Evolutionary conservation across 192 early-diverging fungal genomes (phyloP), one percentile per base, ranked within the genome.

Genomic region (Linnemannia zychae): DNA sequence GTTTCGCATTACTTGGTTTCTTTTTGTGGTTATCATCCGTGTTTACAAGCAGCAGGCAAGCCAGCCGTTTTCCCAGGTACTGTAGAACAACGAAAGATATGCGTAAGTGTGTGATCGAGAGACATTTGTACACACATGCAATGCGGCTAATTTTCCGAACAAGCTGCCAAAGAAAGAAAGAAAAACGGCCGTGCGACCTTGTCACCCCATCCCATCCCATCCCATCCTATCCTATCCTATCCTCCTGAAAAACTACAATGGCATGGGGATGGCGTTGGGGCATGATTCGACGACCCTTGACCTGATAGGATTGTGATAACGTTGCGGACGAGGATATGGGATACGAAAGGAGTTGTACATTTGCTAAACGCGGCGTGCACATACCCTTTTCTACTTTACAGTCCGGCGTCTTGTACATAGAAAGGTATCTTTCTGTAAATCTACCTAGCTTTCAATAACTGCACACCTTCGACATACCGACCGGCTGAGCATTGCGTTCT

Each of bases 181-280:
- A 63, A 63, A 12, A 63, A 9, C 24, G 57, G 57, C 57, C 57
- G 57, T 63, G 57, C 57, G 57, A 63, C 28, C 57, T 63, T 63
- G 57, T 63, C 57, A 63, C 13, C 57, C 57, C 57, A 63, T 63
- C 57, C 57, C 57, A 63, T 49, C 48, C 16, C 28, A 3, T n/a
- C 13, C 11, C 57, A 63, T 11, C 57, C 57, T 31, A 63, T 15
- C 13, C 24, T 6, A 0, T 31, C 57, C 24, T 24, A 24, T 60
- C 16, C 16, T 15, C 48, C 28, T 12, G 1, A 33, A 31, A 12
- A 24, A 24, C 24, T 33, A 3, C 40, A 44, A 44, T 7, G 57
- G 28, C 12, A 13, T 11, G 28, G 22, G 53, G 53, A 53, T 22
- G 57, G 12, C 24, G 0, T 24, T 28, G 24, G 52, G 40, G 40